Evolutionary conservation across 2,329 filamentous ascomycete species (phyloP).

Genomic region (Trichoderma sp.): DNA sequence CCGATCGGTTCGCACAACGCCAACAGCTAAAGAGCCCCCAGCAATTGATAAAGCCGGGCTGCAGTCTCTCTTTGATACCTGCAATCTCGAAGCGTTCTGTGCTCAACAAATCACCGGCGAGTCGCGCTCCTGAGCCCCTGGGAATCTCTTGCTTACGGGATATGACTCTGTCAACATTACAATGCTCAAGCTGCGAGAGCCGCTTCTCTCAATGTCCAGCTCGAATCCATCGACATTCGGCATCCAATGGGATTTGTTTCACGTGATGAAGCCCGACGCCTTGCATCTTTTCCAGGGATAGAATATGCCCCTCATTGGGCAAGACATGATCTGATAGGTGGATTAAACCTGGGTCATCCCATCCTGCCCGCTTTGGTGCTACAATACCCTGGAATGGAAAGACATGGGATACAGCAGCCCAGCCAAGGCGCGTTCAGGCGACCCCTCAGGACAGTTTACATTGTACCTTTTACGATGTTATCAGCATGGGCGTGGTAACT

Average conservation of each 20-base stretch:
- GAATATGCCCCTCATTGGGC: neutral
- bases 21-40: neutral
- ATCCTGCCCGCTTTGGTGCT: neutral
- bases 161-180: neutral
- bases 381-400: neutral
- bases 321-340: neutral
- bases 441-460: neutral
- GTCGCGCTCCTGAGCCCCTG: neutral
- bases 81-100: neutral
- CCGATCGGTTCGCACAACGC: neutral
- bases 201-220: neutral
- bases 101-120: neutral
- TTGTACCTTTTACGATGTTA: neutral
- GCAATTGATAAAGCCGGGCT: neutral
- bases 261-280: slow-evolving; percentile 5
- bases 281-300: neutral
- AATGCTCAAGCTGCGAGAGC: neutral
- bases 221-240: neutral
- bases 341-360: neutral
- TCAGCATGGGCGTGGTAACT: neutral
- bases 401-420: neutral
- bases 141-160: neutral
- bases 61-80: neutral
- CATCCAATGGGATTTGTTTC: neutral
- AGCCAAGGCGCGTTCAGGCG: neutral